A percentile compares a stretch with the other conserved stretches of the same genome.
These are phyloP conservation scores for Aspergillus jensenii DNA, from an alignment of 2,329 filamentous ascomycete species.

Conservation along the genomic window DNA sequence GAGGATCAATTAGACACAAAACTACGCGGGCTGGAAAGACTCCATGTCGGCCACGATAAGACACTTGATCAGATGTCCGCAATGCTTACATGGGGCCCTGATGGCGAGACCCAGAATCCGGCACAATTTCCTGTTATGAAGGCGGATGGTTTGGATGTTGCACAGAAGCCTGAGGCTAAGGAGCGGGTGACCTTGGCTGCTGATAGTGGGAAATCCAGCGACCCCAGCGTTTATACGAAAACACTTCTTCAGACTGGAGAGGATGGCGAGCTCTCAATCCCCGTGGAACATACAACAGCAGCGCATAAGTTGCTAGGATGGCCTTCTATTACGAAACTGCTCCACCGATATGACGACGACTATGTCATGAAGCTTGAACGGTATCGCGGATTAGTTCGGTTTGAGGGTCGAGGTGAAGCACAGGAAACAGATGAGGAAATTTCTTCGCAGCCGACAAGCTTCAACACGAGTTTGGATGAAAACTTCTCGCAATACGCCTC, in stretches of 20 bases:
- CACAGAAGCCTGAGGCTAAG: slow-evolving; percentile 17
- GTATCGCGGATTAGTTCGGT: slow-evolving; percentile 68
- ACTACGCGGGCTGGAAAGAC: slow-evolving; percentile 17
- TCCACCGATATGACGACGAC: slow-evolving; percentile 61
- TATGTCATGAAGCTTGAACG: slow-evolving; percentile 79
- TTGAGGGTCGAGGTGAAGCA: slow-evolving; percentile 79
- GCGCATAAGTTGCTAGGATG: slow-evolving; percentile 77
- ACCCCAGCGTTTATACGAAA: background rate
- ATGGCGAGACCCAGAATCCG: slow-evolving; percentile 15
- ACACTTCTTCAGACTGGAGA: slow-evolving; percentile 24
- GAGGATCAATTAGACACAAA: slow-evolving; percentile 31
- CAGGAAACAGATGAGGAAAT: slow-evolving; percentile 56
- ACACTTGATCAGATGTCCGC: slow-evolving; percentile 10
- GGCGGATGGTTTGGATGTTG: slow-evolving; percentile 22
- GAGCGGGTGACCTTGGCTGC: slow-evolving; percentile 6
- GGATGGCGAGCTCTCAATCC: slow-evolving; percentile 66
- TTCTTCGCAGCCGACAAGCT: slow-evolving; percentile 29
- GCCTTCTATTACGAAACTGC: slow-evolving; percentile 66
- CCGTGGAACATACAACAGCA: slow-evolving; percentile 85
- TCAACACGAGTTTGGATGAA: slow-evolving; percentile 27
- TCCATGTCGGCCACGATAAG: slow-evolving; percentile 21
- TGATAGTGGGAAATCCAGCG: slow-evolving; percentile 2
- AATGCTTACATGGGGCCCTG: background rate
- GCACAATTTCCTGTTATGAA: slow-evolving; percentile 20
- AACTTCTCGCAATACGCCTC: slow-evolving; percentile 38